A percentile compares a stretch with the other conserved stretches of the same genome.
Conservation (phyloP, 768 basidiomycete species). For the Boletus reticulatus region DNA sequence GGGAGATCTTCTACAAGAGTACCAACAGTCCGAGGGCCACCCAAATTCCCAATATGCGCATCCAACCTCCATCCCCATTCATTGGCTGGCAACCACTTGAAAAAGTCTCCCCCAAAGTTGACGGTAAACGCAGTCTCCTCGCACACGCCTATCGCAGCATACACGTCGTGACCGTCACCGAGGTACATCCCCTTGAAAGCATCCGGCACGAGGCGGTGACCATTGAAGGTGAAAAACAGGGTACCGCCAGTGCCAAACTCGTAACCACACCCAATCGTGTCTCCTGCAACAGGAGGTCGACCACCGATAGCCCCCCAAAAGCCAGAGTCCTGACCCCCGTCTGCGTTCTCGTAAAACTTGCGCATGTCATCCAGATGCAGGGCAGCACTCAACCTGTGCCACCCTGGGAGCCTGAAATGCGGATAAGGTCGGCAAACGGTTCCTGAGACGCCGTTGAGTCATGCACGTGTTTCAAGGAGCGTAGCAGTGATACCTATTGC, state of each 20-base stretch:
- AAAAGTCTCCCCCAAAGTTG: conserved; percentile 62
- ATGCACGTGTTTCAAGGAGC: background rate
- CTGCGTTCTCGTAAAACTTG: conserved; percentile 69
- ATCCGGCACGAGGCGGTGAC: conserved; percentile 43
- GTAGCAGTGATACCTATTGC: conserved; percentile 49
- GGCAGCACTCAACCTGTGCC: conserved; percentile 65
- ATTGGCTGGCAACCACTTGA: conserved; percentile 63
- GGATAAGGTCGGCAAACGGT: conserved; percentile 67
- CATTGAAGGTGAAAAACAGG: conserved; percentile 60
- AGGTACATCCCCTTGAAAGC: conserved; percentile 54
- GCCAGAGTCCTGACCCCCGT: conserved; percentile 57
- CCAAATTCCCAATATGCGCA: conserved; percentile 53
- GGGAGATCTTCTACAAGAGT: conserved; percentile 45
- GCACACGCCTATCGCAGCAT: conserved; percentile 52
- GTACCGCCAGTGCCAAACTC: conserved; percentile 45
- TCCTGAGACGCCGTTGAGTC: conserved; percentile 36
- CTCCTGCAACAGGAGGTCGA: conserved; percentile 39
- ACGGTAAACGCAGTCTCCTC: conserved; percentile 50
- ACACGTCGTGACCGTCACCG: conserved; percentile 50
- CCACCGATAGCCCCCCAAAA: conserved; percentile 28
- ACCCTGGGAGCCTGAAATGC: conserved; percentile 63
- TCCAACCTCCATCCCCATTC: conserved; percentile 67
- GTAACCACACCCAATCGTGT: conserved; percentile 64
- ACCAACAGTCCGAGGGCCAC: conserved; percentile 8
- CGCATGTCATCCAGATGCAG: conserved; percentile 69